Percentiles rank a stretch among this genome's conserved stretches.
These are phyloP conservation scores for Colletotrichum chrysophilum DNA, from an alignment of 2,329 filamentous ascomycete species.

Conservation along the genomic window DNA sequence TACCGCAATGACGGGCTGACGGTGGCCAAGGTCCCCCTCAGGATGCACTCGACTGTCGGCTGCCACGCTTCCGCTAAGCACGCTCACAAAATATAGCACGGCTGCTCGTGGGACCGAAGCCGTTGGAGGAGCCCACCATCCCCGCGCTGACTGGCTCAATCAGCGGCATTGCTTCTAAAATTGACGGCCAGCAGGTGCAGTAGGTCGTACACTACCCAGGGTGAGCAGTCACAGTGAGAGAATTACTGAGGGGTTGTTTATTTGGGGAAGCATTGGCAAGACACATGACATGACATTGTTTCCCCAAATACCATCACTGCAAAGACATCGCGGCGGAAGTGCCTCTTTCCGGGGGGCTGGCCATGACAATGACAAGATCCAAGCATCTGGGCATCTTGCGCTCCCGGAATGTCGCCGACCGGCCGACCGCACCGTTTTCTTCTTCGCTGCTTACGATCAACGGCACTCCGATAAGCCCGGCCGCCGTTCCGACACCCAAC, in stretches of 20 bases:
- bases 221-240: not conserved
- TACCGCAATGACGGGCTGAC: slow-evolving; percentile 7
- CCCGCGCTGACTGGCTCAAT: slow-evolving; percentile 15
- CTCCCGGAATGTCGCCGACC: not conserved
- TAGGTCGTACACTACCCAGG: not conserved
- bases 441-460: not conserved
- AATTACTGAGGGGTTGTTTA: not conserved
- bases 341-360: not conserved
- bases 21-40: not conserved
- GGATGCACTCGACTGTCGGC: not conserved
- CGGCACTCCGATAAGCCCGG: not conserved
- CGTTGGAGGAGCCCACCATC: not conserved
- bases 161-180: slow-evolving; percentile 9
- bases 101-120: not conserved
- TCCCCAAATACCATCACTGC: not conserved
- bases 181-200: not conserved
- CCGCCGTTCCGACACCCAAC: not conserved
- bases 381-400: not conserved
- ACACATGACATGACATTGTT: not conserved
- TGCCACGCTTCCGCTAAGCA: slow-evolving; percentile 4
- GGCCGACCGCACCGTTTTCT: not conserved
- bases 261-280: not conserved
- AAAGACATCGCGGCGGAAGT: not conserved
- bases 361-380: not conserved
- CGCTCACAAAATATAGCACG: slow-evolving; percentile 11